Evolutionary conservation across 768 basidiomycete species (phyloP).

Genomic region (Clitopilus passeckerianus): DNA sequence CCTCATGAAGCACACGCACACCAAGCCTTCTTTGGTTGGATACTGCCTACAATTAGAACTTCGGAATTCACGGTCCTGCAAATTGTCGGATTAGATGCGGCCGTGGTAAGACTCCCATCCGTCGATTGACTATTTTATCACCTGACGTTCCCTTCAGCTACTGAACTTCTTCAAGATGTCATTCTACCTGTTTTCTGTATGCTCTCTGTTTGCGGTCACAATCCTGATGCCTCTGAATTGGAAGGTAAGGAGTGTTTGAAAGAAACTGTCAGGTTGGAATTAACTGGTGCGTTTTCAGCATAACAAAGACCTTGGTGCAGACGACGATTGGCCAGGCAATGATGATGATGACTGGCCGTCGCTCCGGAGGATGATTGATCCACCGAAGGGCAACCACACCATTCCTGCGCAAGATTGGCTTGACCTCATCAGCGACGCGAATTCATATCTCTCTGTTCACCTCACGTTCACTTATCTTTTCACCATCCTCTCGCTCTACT

Average conservation of each 20-base stretch:
- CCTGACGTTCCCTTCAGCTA: constrained; percentile 41
- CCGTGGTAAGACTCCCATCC: constrained; percentile 61
- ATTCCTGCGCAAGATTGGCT: constrained; percentile 57
- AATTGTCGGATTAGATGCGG: constrained; percentile 95
- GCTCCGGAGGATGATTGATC: constrained; percentile 15
- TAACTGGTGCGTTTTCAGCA: constrained; percentile 37
- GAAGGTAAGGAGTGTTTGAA: constrained; percentile 52
- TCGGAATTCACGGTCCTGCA: constrained; percentile 93
- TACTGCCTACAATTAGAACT: constrained; percentile 83
- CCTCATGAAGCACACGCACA: constrained; percentile 90
- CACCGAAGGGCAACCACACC: constrained; percentile 27
- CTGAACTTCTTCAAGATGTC: constrained; percentile 95
- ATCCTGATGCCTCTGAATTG: constrained; percentile 96
- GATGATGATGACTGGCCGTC: constrained; percentile 42
- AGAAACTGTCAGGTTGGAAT: background rate
- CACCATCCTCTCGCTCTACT: constrained; percentile 79
- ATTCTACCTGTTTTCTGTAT: constrained; percentile 86
- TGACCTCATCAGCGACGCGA: constrained; percentile 86
- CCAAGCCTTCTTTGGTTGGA: constrained; percentile 91
- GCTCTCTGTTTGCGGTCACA: constrained; percentile 73
- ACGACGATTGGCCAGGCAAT: constrained; percentile 40
- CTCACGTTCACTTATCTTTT: constrained; percentile 94
- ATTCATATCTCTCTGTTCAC: constrained; percentile 84
- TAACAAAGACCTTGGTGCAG: constrained; percentile 66
- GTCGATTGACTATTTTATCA: background rate